Percentiles rank a stretch among this genome's conserved stretches.
These are phyloP conservation scores for Stemphylium beticola DNA, from an alignment of 2,329 filamentous ascomycete genomes.

Conservation along the genomic window DNA sequence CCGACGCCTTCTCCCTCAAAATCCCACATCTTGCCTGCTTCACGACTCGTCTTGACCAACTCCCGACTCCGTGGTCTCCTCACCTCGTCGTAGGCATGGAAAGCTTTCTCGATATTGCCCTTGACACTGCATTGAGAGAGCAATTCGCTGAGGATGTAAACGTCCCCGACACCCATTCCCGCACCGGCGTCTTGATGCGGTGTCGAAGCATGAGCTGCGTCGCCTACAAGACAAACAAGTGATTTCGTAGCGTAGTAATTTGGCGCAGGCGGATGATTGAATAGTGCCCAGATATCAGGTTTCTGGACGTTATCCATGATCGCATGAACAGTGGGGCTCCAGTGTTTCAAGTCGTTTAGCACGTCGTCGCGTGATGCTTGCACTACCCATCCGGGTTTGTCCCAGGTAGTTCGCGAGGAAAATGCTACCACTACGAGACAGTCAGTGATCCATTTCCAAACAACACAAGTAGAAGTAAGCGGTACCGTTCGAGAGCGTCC, in stretches of 20 bases:
- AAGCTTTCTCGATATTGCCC: conserved; percentile 38
- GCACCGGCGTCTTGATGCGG: conserved; percentile 60
- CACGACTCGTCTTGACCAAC: conserved; percentile 49
- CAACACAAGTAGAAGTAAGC: not conserved
- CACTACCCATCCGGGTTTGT: conserved; percentile 33
- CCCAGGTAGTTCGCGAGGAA: conserved; percentile 29
- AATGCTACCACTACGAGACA: conserved; percentile 33
- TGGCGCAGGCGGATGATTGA: conserved; percentile 54
- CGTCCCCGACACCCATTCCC: conserved; percentile 63
- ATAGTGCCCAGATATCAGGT: conserved; percentile 56
- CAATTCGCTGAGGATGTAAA: conserved; percentile 52
- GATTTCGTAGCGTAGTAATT: conserved; percentile 47
- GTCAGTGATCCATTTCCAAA: not conserved
- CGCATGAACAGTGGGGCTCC: conserved; percentile 23
- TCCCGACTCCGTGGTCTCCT: conserved; percentile 49
- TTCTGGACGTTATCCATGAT: conserved; percentile 51
- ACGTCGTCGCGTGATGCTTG: conserved; percentile 34
- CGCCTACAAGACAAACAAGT: conserved; percentile 57
- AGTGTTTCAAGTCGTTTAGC: conserved; percentile 34
- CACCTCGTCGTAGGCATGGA: conserved; percentile 48
- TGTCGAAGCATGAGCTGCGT: conserved; percentile 34
- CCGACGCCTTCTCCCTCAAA: conserved; percentile 38
- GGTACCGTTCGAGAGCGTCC: not conserved
- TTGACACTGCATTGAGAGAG: conserved; percentile 31
- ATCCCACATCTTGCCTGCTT: conserved; percentile 51